Evolutionary conservation across 768 basidiomycete species (phyloP), one percentile per base, ranked within the genome.

Genomic region (Heimioporus sp.): DNA sequence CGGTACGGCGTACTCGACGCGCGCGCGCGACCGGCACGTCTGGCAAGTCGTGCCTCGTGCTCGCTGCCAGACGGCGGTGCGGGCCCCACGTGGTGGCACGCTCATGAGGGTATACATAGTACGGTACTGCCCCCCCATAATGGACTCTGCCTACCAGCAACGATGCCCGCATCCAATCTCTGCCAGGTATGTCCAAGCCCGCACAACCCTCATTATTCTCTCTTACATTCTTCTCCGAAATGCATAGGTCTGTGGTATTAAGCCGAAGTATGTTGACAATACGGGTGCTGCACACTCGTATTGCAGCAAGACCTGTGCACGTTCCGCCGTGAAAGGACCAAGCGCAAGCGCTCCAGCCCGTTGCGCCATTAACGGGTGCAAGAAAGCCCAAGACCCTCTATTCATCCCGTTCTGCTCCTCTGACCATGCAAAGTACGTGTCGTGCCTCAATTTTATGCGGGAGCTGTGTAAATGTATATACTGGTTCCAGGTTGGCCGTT

Each of bases 281-380:
- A 75, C 78, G 53, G 84, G 83, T 16, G 66, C 73, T 54, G 74
- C 74, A 55, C 82, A 85, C 59, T 74, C 78, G 31, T 86, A 79
- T 62, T 85, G 83, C 60, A 76, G 84, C 58, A 80, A 75, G 57
- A 81, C 77, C 45, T 85, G 83, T 61, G 83, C 83, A 48, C 73
- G 80, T 42, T 76, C 20, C 38, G 51, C 59, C 32, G 48, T 68
- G 34, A 60, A 60, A 54, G 75, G 62, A 4, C 24, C 72, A 52
- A 73, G 68, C 38, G 59, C 68, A 38, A 72, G 62, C 52, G 69
- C 74, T 17, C 64, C 52, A 20, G 47, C 66, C 16, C 70, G 72
- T 17, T 85, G 83, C 62, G 51, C 65, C 20, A 74, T 84, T 60
- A 76, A 66, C 51, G 77, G 76, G 36, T 85, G 83, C 58, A 78